These are phyloP conservation scores for Aureobasidium leucospermi DNA, from an alignment of 2,329 filamentous ascomycete species.

Conservation along the genomic window DNA sequence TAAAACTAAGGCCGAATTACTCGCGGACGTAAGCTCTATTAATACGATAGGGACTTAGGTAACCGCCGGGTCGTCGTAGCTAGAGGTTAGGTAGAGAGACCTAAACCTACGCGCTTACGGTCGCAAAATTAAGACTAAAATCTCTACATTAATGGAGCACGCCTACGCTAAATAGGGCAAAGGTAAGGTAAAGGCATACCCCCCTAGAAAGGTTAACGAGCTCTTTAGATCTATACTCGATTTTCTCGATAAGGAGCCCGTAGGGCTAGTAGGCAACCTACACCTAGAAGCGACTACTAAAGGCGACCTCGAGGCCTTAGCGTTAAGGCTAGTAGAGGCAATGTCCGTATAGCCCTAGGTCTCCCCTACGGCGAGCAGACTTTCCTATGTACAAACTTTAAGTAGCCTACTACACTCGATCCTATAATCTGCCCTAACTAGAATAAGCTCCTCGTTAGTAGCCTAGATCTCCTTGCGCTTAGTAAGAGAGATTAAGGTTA, in stretches of 20 bases:
- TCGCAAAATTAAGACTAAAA: not conserved
- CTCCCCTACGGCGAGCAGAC: not conserved
- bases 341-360: not conserved
- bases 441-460: not conserved
- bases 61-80: not conserved
- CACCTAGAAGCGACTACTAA: not conserved
- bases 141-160: not conserved
- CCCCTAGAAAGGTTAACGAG: not conserved
- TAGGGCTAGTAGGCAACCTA: not conserved
- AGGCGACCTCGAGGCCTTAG: not conserved
- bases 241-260: not conserved
- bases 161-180: not conserved
- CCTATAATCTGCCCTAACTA: not conserved
- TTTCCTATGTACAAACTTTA: not conserved
- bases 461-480: not conserved
- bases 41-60: not conserved
- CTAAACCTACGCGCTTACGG: not conserved
- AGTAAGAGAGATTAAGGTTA: not conserved
- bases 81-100: not conserved
- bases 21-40: conserved; percentile 1
- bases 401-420: not conserved
- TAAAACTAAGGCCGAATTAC: not conserved
- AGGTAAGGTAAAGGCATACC: not conserved
- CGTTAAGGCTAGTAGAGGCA: not conserved
- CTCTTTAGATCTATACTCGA: not conserved